Evolutionary conservation across 371 early-diverging fungal genomes (phyloP), one percentile per base, ranked within the genome.

Genomic region (Mucor lusitanicus): DNA sequence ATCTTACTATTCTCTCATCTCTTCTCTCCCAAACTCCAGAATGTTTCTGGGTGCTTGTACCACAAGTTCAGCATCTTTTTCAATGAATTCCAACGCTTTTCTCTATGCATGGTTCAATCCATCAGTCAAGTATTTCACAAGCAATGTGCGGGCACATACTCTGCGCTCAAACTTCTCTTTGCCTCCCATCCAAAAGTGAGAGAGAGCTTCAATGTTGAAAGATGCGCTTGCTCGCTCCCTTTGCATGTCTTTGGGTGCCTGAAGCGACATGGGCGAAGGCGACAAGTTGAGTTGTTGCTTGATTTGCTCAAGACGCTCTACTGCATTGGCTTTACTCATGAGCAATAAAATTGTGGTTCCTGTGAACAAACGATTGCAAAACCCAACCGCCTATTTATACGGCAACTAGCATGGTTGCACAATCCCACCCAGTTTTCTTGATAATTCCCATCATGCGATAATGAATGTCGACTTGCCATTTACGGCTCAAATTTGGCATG

Each of bases 1-100:
- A 35, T 28, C 76, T 63, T 75, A 86, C 89, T 85, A 85, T 77
- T 87, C 89, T 61, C 89, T 84, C 69, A 83, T 74, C 60, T 90
- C 87, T 6, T 76, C 76, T 53, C 79, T 72, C 6, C 84, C 75
- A 69, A 89, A 64, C 63, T 91, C 90, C 57, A 87, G 83, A 60
- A 79, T 80, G 56, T 87, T 87, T 7, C 83, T 84, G 32, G 80
- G 84, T 11, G 83, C 69, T 59, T 81, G 78, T 11, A 84, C 82
- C 13, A 81, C 77, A 17, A 91, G 69, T 25, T 82, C 77, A 12
- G 91, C 87, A 59, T 91, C 91, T 32, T 77, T 77, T 62, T 80
- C 82, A 32, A 90, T 85, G 25, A 82, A 67, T 15, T 76, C 74
- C 67, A 79, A 88, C 0, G 90, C 87, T 40, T n/a, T 67, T 63